A percentile compares a stretch with the other conserved stretches of the same genome.
Conservation (phyloP, 1,284 basidiomycete species). For the Kwoniella shivajii region DNA sequence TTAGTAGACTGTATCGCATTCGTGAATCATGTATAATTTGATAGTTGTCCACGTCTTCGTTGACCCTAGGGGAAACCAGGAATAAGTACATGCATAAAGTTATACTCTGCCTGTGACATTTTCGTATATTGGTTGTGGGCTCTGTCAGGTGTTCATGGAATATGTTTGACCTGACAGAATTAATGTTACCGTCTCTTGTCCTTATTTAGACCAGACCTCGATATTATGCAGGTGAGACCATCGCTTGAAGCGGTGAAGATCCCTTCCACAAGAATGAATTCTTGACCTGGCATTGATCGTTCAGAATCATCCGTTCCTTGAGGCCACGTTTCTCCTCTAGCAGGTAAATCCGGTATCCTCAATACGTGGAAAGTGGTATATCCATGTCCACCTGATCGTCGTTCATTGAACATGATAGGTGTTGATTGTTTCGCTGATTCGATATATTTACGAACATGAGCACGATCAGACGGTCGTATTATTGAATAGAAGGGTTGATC, state of each 20-base stretch:
- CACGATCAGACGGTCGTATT: slow-evolving; percentile 37
- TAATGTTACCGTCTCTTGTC: background rate
- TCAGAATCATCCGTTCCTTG: slow-evolving; percentile 44
- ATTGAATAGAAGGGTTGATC: slow-evolving; percentile 43
- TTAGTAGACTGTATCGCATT: too few species aligned
- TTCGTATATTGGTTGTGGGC: too few species aligned
- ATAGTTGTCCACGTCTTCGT: too few species aligned
- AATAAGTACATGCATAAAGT: background rate
- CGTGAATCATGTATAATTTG: too few species aligned
- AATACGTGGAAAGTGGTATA: slow-evolving; percentile 41
- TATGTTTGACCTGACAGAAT: background rate
- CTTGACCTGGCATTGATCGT: slow-evolving; percentile 37
- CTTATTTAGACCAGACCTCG: background rate
- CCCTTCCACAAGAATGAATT: slow-evolving; percentile 45
- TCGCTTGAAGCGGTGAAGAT: slow-evolving; percentile 46
- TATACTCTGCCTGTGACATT: background rate
- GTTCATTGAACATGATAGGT: slow-evolving; percentile 34
- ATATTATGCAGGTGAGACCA: slow-evolving; percentile 42
- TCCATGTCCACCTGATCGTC: slow-evolving; percentile 37
- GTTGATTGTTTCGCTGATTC: slow-evolving; percentile 42
- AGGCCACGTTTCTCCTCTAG: slow-evolving; percentile 27
- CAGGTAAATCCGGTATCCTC: slow-evolving; percentile 43
- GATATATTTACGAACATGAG: slow-evolving; percentile 37
- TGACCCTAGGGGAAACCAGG: too few species aligned
- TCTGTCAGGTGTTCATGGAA: background rate